These are phyloP conservation scores for Apophysomyces variabilis DNA, from an alignment of 371 early-diverging fungal species.

Conservation along the genomic window DNA sequence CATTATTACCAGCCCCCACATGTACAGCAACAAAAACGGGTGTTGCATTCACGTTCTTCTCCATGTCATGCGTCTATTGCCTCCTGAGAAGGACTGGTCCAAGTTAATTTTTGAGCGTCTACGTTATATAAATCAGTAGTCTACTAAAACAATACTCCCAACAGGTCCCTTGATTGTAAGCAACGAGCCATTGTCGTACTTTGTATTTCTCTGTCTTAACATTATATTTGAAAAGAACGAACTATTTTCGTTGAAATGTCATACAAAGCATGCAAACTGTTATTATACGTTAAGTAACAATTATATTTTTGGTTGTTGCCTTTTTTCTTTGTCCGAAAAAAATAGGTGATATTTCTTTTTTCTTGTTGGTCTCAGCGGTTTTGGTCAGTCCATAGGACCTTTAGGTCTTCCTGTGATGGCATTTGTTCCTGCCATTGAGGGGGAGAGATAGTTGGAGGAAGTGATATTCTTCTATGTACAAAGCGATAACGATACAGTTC, in stretches of 20 bases:
- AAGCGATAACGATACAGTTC: slow-evolving; percentile 1
- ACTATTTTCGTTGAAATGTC: too few relatives aligned
- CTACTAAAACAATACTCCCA: too few relatives aligned
- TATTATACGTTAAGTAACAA: too few relatives aligned
- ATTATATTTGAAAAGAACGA: too few relatives aligned
- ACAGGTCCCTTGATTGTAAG: too few relatives aligned
- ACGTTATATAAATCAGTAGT: too few relatives aligned
- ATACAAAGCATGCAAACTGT: neutral
- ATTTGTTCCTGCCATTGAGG: neutral
- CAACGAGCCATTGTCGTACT: too few relatives aligned
- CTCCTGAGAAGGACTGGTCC: too few relatives aligned
- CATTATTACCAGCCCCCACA: slow-evolving; percentile 58
- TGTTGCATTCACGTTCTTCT: neutral
- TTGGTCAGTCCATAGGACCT: neutral
- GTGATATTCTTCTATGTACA: neutral
- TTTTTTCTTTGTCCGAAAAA: neutral
- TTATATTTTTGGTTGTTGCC: too few relatives aligned
- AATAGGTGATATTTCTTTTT: neutral
- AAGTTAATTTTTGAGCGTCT: too few relatives aligned
- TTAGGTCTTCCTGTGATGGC: neutral
- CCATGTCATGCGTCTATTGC: neutral
- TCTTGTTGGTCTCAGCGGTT: neutral
- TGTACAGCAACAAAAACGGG: slow-evolving; percentile 61
- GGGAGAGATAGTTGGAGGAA: neutral
- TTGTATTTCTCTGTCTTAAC: too few relatives aligned